Base-by-base conservation (phyloP, 306 rosid species). In the Cicer chorassanicum region DNA sequence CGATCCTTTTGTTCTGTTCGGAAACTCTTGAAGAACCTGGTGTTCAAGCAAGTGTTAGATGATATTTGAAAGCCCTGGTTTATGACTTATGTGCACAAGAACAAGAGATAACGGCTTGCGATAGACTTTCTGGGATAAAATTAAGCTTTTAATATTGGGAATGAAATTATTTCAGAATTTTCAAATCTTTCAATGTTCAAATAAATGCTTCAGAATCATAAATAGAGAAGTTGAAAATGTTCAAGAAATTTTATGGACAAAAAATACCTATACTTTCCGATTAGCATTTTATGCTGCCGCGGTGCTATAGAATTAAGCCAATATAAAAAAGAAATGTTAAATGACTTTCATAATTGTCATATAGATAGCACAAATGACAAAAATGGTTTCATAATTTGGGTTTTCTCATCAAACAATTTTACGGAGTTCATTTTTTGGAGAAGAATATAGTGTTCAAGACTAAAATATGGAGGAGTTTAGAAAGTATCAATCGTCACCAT, bases 21-120 rank as follows among this genome's bases (percentile, higher is more conserved):
- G 82, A 81, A 92, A 94, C 73, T 92, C 95, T 86, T 88, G 95
- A 79, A 94, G 97, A 79, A 84, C 88, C 98, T 94, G 86, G 65
- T 77, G 67, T 55, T 68, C 43, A 73, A 51, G 42, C 64, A 65
- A 78, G 71, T 5, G 12, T 81, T 78, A 79, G 76, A 85, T n/a
- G 68, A 7, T 38, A 61, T 62, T 57, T 36, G 56, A 50, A 53
- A 56, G 45, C 46, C 10, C 56, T 16, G 72, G 63, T 42, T 13
- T 41, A 41, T 42, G 51, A 9, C 15, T 72, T 43, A 78, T 54
- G 48, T 38, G 75, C 39, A 72, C 39, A 48, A 69, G 15, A 73
- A 50, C 72, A 41, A 65, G 14, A 72, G 72, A 59, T 67, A 59
- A 67, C 50, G 39, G 60, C 64, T 60, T 64, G 68, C 46, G 24